Conservation (phyloP, 257 asterid species). For the Przewalskia tangutica region DNA sequence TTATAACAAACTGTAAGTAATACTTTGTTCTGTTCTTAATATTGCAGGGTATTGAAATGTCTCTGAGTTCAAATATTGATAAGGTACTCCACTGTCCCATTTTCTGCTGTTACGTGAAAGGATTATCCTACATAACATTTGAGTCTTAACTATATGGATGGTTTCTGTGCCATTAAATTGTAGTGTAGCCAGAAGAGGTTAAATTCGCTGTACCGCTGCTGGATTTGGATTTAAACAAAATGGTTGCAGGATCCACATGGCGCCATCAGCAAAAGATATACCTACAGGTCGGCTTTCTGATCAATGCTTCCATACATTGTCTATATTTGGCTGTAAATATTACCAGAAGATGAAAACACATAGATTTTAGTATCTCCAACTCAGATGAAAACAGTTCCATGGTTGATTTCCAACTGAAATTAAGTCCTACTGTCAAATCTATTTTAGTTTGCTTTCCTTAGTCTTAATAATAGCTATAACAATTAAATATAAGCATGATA, state of each 20-base stretch:
- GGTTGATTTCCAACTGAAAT: background rate
- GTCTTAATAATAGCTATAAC: background rate
- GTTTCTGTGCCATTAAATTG: conserved; percentile 34
- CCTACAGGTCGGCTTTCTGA: conserved; percentile 58
- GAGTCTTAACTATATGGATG: conserved; percentile 22
- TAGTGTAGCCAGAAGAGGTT: conserved; percentile 83
- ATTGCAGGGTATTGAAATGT: conserved; percentile 82
- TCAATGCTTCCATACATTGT: background rate
- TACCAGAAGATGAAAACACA: background rate
- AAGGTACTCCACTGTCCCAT: conserved; percentile 39
- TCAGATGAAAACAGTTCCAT: background rate
- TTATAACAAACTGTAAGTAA: background rate
- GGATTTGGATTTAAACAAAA: conserved; percentile 70
- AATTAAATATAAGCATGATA: background rate
- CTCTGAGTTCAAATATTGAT: conserved; percentile 47
- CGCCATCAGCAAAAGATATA: conserved; percentile 67
- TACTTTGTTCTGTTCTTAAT: conserved; percentile 2
- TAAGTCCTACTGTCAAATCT: background rate
- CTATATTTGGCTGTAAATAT: background rate
- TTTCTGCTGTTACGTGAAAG: background rate
- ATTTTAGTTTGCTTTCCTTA: background rate
- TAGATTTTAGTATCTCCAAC: background rate
- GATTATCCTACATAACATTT: conserved; percentile 2
- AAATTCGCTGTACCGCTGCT: conserved; percentile 77
- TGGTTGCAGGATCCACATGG: conserved; percentile 79